Base-by-base conservation (phyloP, 129 eudicot genomes). In the Saussurea involucrata region DNA sequence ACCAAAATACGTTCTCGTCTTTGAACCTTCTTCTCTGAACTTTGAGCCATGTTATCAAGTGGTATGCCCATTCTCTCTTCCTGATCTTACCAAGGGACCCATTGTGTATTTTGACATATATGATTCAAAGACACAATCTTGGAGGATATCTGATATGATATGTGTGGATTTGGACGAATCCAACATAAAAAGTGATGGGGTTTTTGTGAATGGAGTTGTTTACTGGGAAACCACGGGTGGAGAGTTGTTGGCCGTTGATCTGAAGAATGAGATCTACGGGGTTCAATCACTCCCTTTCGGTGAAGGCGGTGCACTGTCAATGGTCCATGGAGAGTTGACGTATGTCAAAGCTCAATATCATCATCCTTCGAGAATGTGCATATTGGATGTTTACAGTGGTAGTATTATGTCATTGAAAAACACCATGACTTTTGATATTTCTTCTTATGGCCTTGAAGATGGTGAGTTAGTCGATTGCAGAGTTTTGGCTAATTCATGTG, bases 11-110 rank as follows among this genome's bases (percentile, higher is more conserved):
- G 82, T 85, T 7, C 90, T 90, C 29, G 87, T 77, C 4, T 87
- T 83, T 76, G 92, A 90, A 71, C 96, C 96, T 10, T 75, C 87
- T 57, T 36, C 33, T 13, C 78, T 81, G 27, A 76, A 85, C 63
- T 78, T 84, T 13, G 84, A 31, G 21, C 81, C 92, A 0, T 20
- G 46, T 61, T 90, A 78, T 74, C 76, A 83, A 42, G 73, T 87
- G 7, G 66, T 90, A 27, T 85, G 88, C 76, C 83, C 88, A 21
- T 77, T 83, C 20, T 75, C 86, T 18, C 40, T 85, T 10, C 83
- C 85, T 18, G 69, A 60, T 53, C 11, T 66, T 8, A 18, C 0
- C 69, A 76, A 33, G 18, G 72, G 34, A 44, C 80, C 72, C 11
- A 8, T 79, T 27, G 66, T 81, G 29, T 60, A 71, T 34, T 85